Evolutionary conservation across 257 asterid species (phyloP).

Genomic region (Rauvolfia tetraphylla): DNA sequence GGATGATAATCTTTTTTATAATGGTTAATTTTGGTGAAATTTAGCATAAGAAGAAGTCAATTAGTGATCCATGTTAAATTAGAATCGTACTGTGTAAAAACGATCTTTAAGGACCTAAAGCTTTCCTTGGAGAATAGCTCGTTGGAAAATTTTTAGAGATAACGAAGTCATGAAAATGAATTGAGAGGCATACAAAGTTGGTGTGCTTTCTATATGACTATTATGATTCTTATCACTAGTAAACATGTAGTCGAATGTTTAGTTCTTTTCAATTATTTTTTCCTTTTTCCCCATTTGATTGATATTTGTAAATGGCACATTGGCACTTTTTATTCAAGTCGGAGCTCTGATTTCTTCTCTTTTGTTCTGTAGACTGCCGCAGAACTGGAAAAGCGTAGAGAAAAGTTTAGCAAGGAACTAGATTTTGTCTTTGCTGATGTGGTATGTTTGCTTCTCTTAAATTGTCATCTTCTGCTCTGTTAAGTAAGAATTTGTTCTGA

Average conservation of each 20-base stretch:
- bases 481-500: not conserved
- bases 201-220: not conserved
- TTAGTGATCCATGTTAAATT: not conserved
- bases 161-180: not conserved
- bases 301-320: not conserved
- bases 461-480: not conserved
- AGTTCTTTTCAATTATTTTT: not conserved
- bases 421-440: conserved; percentile 92
- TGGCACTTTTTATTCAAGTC: not conserved
- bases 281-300: not conserved
- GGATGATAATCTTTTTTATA: not conserved
- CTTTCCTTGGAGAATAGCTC: not conserved
- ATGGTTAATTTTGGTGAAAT: not conserved
- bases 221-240: not conserved
- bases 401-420: conserved; percentile 84
- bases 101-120: too few species aligned
- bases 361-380: conserved; percentile 70
- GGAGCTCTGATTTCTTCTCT: conserved; percentile 7
- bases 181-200: not conserved
- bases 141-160: not conserved
- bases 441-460: conserved; percentile 37
- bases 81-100: not conserved
- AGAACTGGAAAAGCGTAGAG: conserved; percentile 76
- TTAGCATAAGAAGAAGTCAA: not conserved
- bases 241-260: not conserved